Evolutionary conservation across 2,329 filamentous ascomycete genomes (phyloP).

Genomic region (Nemania sp.): DNA sequence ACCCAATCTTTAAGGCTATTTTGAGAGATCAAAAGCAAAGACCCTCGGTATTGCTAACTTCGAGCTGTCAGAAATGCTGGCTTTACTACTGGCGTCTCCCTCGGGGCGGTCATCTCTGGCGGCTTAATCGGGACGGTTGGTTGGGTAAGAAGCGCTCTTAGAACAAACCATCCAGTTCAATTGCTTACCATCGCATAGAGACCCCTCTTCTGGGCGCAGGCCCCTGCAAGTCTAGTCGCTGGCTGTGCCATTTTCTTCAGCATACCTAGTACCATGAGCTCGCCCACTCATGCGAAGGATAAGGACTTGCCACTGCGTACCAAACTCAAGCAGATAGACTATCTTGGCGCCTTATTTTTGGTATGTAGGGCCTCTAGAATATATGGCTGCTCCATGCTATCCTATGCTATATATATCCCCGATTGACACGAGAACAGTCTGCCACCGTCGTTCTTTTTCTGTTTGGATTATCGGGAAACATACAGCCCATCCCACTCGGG

Average conservation of each 20-base stretch:
- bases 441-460: constrained; percentile 77
- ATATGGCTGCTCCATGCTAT: neutral
- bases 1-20: neutral
- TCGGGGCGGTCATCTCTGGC: constrained; percentile 78
- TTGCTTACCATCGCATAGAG: constrained; percentile 55
- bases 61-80: constrained; percentile 67
- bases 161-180: neutral
- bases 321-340: constrained; percentile 78
- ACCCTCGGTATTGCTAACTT: constrained; percentile 4
- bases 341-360: constrained; percentile 76
- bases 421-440: constrained; percentile 57
- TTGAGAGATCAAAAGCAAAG: too few species aligned
- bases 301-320: constrained; percentile 55
- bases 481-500: constrained; percentile 70
- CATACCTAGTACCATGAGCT: constrained; percentile 64
- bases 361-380: constrained; percentile 57
- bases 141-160: constrained; percentile 67
- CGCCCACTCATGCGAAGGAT: constrained; percentile 53
- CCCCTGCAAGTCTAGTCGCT: constrained; percentile 71
- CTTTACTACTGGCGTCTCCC: constrained; percentile 77
- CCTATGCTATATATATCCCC: too few species aligned
- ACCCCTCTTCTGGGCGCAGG: constrained; percentile 80
- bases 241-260: constrained; percentile 73
- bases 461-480: constrained; percentile 73
- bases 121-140: constrained; percentile 72